Conservation (phyloP, 1,139 yeast genomes). For the Taphrina wiesneri region DNA sequence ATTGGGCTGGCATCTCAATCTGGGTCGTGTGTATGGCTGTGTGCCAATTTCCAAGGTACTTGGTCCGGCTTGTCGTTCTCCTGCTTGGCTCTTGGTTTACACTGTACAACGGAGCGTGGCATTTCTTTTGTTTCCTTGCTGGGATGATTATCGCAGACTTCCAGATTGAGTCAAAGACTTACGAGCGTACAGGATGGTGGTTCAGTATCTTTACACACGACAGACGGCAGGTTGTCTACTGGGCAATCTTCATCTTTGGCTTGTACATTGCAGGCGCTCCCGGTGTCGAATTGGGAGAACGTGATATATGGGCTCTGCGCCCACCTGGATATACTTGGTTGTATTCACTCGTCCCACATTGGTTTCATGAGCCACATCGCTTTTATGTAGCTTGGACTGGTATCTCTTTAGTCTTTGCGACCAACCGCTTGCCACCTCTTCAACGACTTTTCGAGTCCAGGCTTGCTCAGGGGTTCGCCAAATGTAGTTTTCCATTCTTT, state of each 20-base stretch:
- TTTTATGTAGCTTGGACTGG: constrained; percentile 23
- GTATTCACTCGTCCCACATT: neutral
- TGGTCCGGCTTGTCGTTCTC: neutral
- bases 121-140: constrained; percentile 21
- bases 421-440: neutral
- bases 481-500: constrained; percentile 14
- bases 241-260: constrained; percentile 19
- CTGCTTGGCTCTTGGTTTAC: neutral
- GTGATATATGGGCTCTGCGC: neutral
- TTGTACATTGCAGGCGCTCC: constrained; percentile 25
- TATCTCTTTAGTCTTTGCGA: neutral
- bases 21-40: constrained; percentile 16
- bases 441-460: constrained; percentile 10
- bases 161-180: constrained; percentile 10
- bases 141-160: constrained; percentile 26
- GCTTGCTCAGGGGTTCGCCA: neutral
- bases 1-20: constrained; percentile 10
- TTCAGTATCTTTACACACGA: neutral
- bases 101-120: constrained; percentile 11
- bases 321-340: constrained; percentile 23
- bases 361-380: constrained; percentile 11
- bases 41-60: neutral
- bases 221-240: neutral
- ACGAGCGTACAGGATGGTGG: neutral
- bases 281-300: neutral